Base-by-base conservation (phyloP, 2,329 filamentous ascomycete species). In the Fusarium solani-melongenae region DNA sequence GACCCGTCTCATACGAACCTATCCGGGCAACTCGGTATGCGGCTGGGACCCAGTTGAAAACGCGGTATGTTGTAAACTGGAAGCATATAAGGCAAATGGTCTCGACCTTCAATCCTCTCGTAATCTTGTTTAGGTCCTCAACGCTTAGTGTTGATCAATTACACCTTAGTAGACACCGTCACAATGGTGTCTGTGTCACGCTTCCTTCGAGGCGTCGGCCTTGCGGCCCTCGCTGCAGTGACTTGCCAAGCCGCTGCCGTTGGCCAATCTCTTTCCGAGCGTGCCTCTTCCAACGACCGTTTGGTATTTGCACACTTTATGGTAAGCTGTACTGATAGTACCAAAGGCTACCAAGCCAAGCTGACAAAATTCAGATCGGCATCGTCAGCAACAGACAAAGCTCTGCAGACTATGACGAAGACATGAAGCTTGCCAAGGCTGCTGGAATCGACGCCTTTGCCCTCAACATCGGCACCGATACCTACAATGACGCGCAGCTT, bases 401-500 rank as follows among this genome's bases (percentile, higher is more conserved):
- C 62, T 76, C 85, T 34, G 70, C 77, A 9, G 85, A 87, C 34
- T 87, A 86, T 66, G 85, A 88, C 46, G 80, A 82, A 49, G 86
- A 87, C 64, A 86, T 87, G 83, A 77, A 80, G 61, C 82, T 81
- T 5, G 86, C 85, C 38, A 85, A 85, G 72, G 78, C 78, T 14
- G 82, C 82, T 22, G 83, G 83, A 39, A 82, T 88, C 39, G 86
- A 88, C 39, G 85, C 85, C 6, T 88, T 88, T 75, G 86, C 86
- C 2, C 80, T 88, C 41, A 88, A 88, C 59, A 87, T 88, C 55
- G 86, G 85, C 31, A 78, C 79, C 8, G 86, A 88, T 63, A 64
- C 69, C 8, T 84, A 82, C 63, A 85, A 82, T 1, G 84, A 87
- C 59, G 73, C 81, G n/a, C 86, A 88, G 75, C 83, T 89, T 5